Evolutionary conservation across 2,329 filamentous ascomycete species (phyloP), one percentile per base, ranked within the genome.

Genomic region (Venturia aucupariae): DNA sequence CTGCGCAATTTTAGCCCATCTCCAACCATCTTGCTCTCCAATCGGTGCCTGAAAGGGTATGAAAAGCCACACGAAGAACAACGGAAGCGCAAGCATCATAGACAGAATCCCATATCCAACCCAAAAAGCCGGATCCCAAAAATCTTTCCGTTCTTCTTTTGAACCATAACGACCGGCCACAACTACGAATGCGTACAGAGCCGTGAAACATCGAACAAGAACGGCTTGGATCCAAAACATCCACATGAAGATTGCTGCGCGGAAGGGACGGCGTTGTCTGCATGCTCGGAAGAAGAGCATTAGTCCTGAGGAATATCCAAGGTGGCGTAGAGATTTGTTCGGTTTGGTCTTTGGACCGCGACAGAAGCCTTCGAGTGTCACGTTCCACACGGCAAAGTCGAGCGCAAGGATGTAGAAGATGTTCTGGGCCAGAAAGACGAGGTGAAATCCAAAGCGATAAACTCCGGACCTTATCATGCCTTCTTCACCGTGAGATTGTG

Each of bases 331-430:
- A 24, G 24, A 35, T 32, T 61, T 61, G 59, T 61, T 61, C 11
- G 59, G 59, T 38, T 24, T 61, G 4, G 59, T 42, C 13, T 46
- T 41, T 30, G 59, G 59, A n/a, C 38, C 59, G 7, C 35, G 30
- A 17, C 59, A 61, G 59, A 61, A 61, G 24, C 59, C 59, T 42
- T 61, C 59, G 5, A 61, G 59, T 27, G 59, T 42, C 32, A 61
- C 11, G 15, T 61, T 61, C 59, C 59, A 61, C 4, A 61, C 17
- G 4, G 42, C 59, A 32, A 61, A 61, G n/a, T 61, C 59, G 13
- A 61, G n/a, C 15, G 59, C 59, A 4, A 61, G 38, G 59, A 61
- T 61, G n/a, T 61, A 61, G 35, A 61, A 61, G 17, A 61, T 61
- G 8, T 61, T 61, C n/a, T 61, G 59, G 15, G 38, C 59, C 24